Base-by-base conservation (phyloP, 2,329 filamentous ascomycete species). In the Emmonsia crescens region DNA sequence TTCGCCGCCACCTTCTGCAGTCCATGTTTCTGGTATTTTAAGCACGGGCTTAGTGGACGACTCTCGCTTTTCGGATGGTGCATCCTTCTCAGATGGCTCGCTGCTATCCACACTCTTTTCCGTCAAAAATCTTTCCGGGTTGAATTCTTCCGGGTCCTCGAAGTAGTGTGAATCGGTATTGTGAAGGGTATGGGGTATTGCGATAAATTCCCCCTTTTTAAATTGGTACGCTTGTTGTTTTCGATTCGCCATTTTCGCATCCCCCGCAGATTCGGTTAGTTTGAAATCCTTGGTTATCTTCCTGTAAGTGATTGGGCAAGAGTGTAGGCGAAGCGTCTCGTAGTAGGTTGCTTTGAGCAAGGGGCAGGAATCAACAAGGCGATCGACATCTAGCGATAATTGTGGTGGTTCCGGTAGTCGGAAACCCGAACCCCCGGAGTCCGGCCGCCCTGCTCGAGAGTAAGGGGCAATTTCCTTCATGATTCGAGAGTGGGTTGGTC, bases 61-160 rank as follows among this genome's bases (percentile, higher is more conserved):
- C 27, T 64, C 57, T 33, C 19, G 58, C n/a, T 54, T 51, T 60
- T 27, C 1, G 19, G 42, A 14, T 2, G 64, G 62, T 6, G 64
- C 64, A 40, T 24, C 10, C 21, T 40, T 40, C n/a, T 73, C 72
- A 27, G 68, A 72, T 57, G 66, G 68, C 64, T 74, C 71, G 29
- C 66, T 67, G 29, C 71, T 74, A 29, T 75, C 75, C 21, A 71
- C 68, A 2, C 71, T 64, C 27, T 74, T 69, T 5, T 68, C 69
- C 8, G 78, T 73, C 3, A 87, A 75, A 64, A 80, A 81, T 5
- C 79, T 71, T 21, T 74, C 68, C 1, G 77, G 76, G 49, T 78
- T 71, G 63, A 79, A 81, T 31, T 72, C 71, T 24, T 72, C 68
- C 0, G 79, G 77, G 38, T 76, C 73, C 1, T 70, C 67, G 57